phyloP scores from a whole-genome alignment of 2,329 filamentous ascomycete genomes.

The Fusarium secorum region DNA sequence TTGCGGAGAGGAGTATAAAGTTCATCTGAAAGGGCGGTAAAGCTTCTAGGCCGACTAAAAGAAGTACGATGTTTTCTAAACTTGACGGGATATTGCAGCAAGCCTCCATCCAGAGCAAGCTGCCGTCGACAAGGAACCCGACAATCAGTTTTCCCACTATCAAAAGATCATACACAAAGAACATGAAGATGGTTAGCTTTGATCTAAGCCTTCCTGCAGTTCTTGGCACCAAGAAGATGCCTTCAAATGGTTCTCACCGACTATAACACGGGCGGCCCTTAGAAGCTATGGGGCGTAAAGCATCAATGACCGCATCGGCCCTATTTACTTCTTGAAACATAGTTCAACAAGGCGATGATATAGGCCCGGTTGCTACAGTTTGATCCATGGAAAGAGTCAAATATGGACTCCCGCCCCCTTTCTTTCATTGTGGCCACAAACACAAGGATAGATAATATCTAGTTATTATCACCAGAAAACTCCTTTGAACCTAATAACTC shows the following conservation, averaged over 20 bases:
- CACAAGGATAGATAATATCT: not conserved
- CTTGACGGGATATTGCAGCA: slow-evolving; percentile 1
- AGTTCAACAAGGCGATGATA: not conserved
- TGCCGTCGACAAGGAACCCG: not conserved
- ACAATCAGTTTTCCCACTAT: not conserved
- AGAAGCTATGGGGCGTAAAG: not conserved
- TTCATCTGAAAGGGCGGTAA: not conserved
- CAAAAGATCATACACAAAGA: not conserved
- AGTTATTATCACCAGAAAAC: not conserved
- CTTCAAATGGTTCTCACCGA: not conserved
- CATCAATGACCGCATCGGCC: not conserved
- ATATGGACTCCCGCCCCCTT: slow-evolving; percentile 2
- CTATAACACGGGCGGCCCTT: not conserved
- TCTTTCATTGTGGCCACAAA: slow-evolving; percentile 3
- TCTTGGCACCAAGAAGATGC: not conserved
- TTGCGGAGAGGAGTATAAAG: not conserved
- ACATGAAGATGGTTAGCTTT: not conserved
- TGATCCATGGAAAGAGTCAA: not conserved
- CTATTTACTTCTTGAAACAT: not conserved
- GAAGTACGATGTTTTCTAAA: not conserved
- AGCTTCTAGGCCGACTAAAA: not conserved
- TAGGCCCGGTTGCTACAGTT: not conserved
- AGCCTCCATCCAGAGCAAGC: slow-evolving; percentile 2
- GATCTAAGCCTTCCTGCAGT: not conserved
- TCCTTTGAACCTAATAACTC: not conserved